phyloP scores from a whole-genome alignment of 352 stramenopile species.

The Lagenidium giganteum region DNA sequence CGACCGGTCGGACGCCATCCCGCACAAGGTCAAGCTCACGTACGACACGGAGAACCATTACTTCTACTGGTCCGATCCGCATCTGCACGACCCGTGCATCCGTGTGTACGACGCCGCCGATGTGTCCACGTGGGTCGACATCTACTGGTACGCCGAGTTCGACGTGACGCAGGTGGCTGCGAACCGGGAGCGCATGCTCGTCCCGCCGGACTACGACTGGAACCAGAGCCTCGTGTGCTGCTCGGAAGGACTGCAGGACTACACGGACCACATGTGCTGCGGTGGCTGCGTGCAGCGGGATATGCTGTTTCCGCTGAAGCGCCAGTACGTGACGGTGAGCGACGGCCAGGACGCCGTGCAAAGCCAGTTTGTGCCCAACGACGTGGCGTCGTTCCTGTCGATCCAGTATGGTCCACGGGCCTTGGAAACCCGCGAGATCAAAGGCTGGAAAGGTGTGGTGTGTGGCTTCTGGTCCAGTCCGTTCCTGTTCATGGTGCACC shows the following conservation, averaged over 20 bases:
- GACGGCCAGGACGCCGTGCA: constrained; percentile 33
- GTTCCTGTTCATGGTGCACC: constrained; percentile 46
- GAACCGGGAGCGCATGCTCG: constrained; percentile 30
- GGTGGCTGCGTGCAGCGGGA: constrained; percentile 45
- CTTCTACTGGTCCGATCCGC: constrained; percentile 64
- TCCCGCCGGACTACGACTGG: constrained; percentile 45
- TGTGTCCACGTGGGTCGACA: constrained; percentile 50
- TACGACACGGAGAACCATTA: constrained; percentile 67
- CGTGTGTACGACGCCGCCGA: constrained; percentile 52
- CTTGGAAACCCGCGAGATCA: constrained; percentile 51
- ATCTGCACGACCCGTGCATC: constrained; percentile 56
- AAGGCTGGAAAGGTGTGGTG: constrained; percentile 61
- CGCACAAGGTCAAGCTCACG: constrained; percentile 68
- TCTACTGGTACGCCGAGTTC: constrained; percentile 67
- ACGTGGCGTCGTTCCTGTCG: constrained; percentile 39
- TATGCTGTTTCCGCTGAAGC: constrained; percentile 46
- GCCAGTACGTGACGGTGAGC: constrained; percentile 25
- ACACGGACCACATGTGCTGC: constrained; percentile 63
- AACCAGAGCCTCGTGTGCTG: constrained; percentile 51
- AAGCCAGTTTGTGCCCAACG: constrained; percentile 40
- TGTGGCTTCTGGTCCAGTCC: constrained; percentile 62
- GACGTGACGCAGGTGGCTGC: constrained; percentile 28
- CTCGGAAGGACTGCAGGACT: constrained; percentile 42
- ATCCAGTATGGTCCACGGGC: constrained; percentile 53
- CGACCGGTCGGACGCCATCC: constrained; percentile 48